Evolutionary conservation across 306 rosid genomes (phyloP).

Genomic region (Alnus glutinosa): DNA sequence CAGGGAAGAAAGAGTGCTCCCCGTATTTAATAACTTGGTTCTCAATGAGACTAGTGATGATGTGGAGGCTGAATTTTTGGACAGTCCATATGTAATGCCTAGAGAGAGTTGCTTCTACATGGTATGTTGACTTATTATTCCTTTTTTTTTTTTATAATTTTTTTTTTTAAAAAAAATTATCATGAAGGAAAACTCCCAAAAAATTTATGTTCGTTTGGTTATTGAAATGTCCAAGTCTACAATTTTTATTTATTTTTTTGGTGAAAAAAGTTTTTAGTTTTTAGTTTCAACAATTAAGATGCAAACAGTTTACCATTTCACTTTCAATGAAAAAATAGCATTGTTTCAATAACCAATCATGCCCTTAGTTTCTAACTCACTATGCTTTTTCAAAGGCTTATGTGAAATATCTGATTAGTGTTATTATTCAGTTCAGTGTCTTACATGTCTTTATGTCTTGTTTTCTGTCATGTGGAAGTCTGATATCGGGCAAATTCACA

Average conservation of each 20-base stretch:
- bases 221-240: conserved; percentile 5
- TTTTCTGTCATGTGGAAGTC: conserved; percentile 77
- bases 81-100: conserved; percentile 59
- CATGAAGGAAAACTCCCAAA: neutral
- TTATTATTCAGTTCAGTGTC: conserved; percentile 28
- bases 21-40: conserved; percentile 67
- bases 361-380: neutral
- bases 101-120: conserved; percentile 75
- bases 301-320: neutral
- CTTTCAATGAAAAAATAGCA: neutral
- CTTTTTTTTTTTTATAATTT: neutral
- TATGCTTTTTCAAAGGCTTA: neutral
- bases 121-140: conserved; percentile 47
- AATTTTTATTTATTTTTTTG: rapidly evolving
- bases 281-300: neutral
- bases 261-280: neutral
- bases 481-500: conserved; percentile 85
- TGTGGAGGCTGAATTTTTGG: conserved; percentile 65
- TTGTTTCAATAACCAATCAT: neutral
- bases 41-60: conserved; percentile 67
- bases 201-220: conserved; percentile 3
- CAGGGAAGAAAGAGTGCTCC: conserved; percentile 45
- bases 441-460: conserved; percentile 45
- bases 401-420: no score
- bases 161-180: neutral